Percentiles rank a stretch among this genome's conserved stretches.
phyloP scores from a whole-genome alignment of 2,329 filamentous ascomycete genomes.

The Hypoxylon sp. region DNA sequence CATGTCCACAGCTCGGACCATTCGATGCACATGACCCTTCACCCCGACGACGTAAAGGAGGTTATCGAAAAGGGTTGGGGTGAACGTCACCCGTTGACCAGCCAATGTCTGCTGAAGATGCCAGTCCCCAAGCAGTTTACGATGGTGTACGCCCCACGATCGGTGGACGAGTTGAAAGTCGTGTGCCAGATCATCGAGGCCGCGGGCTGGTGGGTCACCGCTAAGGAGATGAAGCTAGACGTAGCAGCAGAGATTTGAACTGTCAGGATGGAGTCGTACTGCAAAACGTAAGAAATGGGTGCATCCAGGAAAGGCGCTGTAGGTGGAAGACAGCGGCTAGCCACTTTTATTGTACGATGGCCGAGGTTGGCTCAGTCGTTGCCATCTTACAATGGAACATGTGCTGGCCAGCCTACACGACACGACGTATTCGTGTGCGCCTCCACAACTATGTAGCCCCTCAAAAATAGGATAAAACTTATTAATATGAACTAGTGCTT shows the following conservation, averaged over 20 bases:
- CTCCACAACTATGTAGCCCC: not conserved
- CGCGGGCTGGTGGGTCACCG: constrained; percentile 74
- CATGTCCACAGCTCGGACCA: constrained; percentile 83
- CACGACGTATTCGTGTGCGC: not conserved
- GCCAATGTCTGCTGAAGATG: constrained; percentile 69
- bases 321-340: not conserved
- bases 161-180: constrained; percentile 72
- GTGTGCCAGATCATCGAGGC: constrained; percentile 78
- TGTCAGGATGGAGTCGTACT: not conserved
- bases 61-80: constrained; percentile 84
- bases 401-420: not conserved
- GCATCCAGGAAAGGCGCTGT: not conserved
- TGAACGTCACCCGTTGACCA: constrained; percentile 75
- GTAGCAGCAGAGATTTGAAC: constrained; percentile 15
- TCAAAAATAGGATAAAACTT: not conserved
- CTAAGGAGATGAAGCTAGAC: constrained; percentile 57
- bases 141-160: constrained; percentile 83
- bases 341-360: not conserved
- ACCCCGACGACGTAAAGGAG: constrained; percentile 79
- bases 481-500: not conserved
- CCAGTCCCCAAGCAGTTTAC: constrained; percentile 81
- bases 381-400: not conserved
- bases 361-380: not conserved
- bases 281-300: not conserved
- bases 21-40: constrained; percentile 82